Base-by-base conservation (phyloP, 306 rosid species). In the Vachellia pachyceras region DNA sequence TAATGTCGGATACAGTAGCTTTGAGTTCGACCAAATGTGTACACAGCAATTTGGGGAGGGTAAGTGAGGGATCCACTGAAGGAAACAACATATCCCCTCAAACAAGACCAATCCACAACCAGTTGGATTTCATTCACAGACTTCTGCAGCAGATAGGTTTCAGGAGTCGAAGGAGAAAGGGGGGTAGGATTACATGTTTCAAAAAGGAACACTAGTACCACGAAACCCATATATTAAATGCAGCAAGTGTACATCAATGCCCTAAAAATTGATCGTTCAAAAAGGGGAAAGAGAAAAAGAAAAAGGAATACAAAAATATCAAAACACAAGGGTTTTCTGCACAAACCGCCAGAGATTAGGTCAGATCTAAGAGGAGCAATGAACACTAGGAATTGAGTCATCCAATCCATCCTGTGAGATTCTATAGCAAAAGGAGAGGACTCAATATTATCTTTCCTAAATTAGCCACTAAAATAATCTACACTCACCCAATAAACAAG, bases 391-490 rank as follows among this genome's bases (percentile, higher is more conserved):
- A 85, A 83, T 73, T 57, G 84, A 85, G 84, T 82, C 83, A 20
- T 55, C 29, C 63, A 55, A 80, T 86, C 84, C 78, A 87, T 84
- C 87, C 85, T 66, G 76, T 69, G 80, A 69, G 41, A 77, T 78
- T 84, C 79, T 84, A 78, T 78, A 4, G 63, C 13, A 55, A 18
- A 20, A 83, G 85, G 88, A 73, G 10, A 54, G 85, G 84, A 91
- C 83, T 80, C 85, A 50, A 82, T 77, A 83, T 81, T 84, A 79
- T 69, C 85, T 69, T 29, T 72, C 93, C 90, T 82, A 88, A 79
- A 94, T 92, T 88, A 94, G 95, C 84, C 86, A 82, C 89, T 83
- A 87, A 86, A 86, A 84, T 90, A 91, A 89, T 91, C 95, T 89
- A 92, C 95, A 89, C 89, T 89, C 92, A 80, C 78, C 83, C 85